phyloP scores from a whole-genome alignment of 306 rosid species.

The Vigna trinervia region DNA sequence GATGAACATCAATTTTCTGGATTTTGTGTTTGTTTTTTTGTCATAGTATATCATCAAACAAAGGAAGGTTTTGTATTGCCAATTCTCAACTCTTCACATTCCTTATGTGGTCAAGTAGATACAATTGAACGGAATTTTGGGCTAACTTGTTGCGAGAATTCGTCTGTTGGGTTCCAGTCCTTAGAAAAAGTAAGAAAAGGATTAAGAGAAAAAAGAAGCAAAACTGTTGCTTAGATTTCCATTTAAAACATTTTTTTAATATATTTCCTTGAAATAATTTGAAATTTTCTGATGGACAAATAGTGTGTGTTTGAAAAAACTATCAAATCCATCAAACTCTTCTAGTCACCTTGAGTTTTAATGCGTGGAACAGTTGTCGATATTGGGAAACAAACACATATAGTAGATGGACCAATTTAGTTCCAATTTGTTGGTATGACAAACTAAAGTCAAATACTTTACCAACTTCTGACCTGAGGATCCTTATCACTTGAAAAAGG shows the following conservation, averaged over 20 bases:
- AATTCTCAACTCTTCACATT: background rate
- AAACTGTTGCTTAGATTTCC: constrained; percentile 7
- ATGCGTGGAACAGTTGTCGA: too few species aligned
- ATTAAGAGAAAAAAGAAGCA: background rate
- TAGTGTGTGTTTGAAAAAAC: background rate
- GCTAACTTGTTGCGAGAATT: background rate
- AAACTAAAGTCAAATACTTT: background rate
- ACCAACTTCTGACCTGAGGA: constrained; percentile 4
- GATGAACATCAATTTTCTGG: constrained; percentile 8
- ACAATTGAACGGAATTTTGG: background rate
- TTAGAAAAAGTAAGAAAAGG: background rate
- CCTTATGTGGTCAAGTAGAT: background rate
- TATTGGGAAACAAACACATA: too few species aligned
- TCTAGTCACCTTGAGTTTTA: too few species aligned
- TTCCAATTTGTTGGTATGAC: background rate
- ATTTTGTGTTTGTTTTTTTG: constrained; percentile 20
- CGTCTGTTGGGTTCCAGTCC: background rate
- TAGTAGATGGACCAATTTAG: background rate
- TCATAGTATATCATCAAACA: background rate
- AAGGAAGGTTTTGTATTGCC: background rate
- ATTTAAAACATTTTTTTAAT: background rate
- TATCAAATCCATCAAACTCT: too few species aligned
- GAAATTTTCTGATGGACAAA: background rate
- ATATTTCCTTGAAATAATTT: constrained; percentile 12
- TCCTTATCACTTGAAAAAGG: constrained; percentile 4